Percentiles rank a stretch among this genome's conserved stretches.
Evolutionary conservation across 2,329 filamentous ascomycete species (phyloP).

Genomic region (Pseudogymnoascus sp.): DNA sequence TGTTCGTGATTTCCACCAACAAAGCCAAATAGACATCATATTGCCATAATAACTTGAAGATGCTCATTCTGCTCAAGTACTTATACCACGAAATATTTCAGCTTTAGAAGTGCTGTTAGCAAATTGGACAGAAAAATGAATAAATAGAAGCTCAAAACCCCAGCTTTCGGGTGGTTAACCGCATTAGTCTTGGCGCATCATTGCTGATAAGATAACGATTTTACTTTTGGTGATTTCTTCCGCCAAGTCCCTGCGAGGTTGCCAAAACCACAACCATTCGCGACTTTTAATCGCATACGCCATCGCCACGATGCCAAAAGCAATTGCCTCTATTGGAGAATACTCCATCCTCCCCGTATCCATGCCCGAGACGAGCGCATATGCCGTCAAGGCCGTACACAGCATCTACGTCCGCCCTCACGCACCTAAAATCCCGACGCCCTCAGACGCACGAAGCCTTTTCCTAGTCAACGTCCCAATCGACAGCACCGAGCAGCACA

Average conservation of each 20-base stretch:
- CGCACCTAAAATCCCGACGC: slow-evolving; percentile 66
- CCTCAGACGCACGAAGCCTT: slow-evolving; percentile 68
- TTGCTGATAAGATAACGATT: slow-evolving; percentile 10
- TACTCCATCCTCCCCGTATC: slow-evolving; percentile 26
- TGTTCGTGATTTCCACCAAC: background rate
- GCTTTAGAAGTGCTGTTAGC: slow-evolving; percentile 14
- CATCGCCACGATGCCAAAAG: slow-evolving; percentile 11
- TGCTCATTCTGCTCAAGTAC: slow-evolving; percentile 3
- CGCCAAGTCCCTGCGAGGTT: background rate
- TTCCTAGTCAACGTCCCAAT: slow-evolving; percentile 87
- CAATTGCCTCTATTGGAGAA: slow-evolving; percentile 19
- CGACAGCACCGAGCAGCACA: slow-evolving; percentile 70
- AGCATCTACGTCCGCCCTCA: slow-evolving; percentile 83
- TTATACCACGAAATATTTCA: slow-evolving; percentile 10
- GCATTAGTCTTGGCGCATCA: slow-evolving; percentile 14
- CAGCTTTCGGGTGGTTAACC: slow-evolving; percentile 9
- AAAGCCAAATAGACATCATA: background rate
- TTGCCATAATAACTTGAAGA: slow-evolving; percentile 4
- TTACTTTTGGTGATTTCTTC: slow-evolving; percentile 13
- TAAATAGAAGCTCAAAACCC: slow-evolving; percentile 5
- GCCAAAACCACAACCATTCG: slow-evolving; percentile 9
- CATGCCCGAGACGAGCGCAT: slow-evolving; percentile 45
- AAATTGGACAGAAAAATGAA: background rate
- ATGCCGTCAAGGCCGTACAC: slow-evolving; percentile 58
- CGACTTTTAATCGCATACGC: slow-evolving; percentile 1